Conservation (phyloP, 2,329 filamentous ascomycete species). For the Colletotrichum lindemuthianum region DNA sequence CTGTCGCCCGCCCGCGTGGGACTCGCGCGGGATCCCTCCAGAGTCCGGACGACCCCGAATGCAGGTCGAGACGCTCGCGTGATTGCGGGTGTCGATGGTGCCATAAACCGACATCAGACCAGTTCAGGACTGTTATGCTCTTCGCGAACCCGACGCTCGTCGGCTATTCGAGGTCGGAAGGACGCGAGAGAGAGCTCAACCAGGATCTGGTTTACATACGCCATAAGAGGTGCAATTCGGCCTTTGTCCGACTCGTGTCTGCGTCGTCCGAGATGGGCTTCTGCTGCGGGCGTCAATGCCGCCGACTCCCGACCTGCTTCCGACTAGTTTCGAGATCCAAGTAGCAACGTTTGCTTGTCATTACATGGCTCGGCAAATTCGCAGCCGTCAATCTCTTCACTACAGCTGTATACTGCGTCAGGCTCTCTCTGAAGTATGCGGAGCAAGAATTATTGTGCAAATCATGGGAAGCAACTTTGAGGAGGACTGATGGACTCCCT, state of each 20-base stretch:
- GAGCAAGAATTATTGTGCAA: too few species aligned
- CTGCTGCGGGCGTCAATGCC: too few species aligned
- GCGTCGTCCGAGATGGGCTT: too few species aligned
- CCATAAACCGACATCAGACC: constrained; percentile 10
- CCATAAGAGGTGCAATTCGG: background rate
- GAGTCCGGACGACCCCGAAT: constrained; percentile 18
- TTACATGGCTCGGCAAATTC: too few species aligned
- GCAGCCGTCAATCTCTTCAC: too few species aligned
- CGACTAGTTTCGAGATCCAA: too few species aligned
- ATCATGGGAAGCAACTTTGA: too few species aligned
- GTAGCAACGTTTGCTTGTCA: too few species aligned
- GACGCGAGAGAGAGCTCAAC: background rate
- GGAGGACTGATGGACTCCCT: too few species aligned
- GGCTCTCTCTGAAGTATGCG: too few species aligned
- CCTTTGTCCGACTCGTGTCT: background rate
- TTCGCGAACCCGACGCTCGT: background rate
- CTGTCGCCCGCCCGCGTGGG: constrained; percentile 24
- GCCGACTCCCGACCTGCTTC: too few species aligned
- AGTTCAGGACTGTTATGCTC: background rate
- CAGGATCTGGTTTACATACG: background rate
- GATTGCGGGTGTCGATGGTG: constrained; percentile 30
- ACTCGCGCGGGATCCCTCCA: constrained; percentile 31
- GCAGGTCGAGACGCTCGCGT: constrained; percentile 30
- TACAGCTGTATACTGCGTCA: too few species aligned
- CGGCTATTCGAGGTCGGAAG: background rate